These are phyloP conservation scores for Lepidopterella palustris DNA, from an alignment of 495 filamentous ascomycete genomes.

Conservation along the genomic window DNA sequence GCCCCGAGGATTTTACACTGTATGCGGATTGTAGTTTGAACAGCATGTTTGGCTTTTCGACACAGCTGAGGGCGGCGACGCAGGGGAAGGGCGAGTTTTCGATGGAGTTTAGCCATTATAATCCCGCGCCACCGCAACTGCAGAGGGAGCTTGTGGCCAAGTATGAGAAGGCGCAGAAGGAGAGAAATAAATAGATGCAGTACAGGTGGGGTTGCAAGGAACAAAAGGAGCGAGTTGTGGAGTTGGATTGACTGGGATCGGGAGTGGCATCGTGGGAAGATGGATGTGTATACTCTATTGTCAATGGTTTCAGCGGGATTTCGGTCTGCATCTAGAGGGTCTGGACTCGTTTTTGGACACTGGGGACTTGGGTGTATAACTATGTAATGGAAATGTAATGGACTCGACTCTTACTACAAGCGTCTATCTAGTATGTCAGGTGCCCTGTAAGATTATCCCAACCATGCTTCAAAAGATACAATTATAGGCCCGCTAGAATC, in stretches of 20 bases:
- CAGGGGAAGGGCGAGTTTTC: constrained; percentile 98
- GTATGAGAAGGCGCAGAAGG: constrained; percentile 77
- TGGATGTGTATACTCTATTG: constrained; percentile 5
- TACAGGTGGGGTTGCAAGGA: neutral
- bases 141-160: constrained; percentile 90
- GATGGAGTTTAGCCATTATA: constrained; percentile 99
- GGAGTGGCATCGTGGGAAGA: neutral
- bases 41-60: constrained; percentile 95
- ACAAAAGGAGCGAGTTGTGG: neutral
- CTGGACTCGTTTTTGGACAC: neutral
- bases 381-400: neutral
- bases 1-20: constrained; percentile 91
- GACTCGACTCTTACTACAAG: neutral
- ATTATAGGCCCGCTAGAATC: neutral
- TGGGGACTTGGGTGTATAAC: neutral
- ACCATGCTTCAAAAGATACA: neutral
- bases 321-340: constrained; percentile 6
- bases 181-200: constrained; percentile 55
- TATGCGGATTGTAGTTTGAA: constrained; percentile 88
- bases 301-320: neutral
- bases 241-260: neutral
- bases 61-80: constrained; percentile 81
- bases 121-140: constrained; percentile 75
- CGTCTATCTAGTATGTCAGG: neutral
- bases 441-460: neutral